These are phyloP conservation scores for Fonsecaea multimorphosa DNA, from an alignment of 2,329 filamentous ascomycete genomes.

Conservation along the genomic window DNA sequence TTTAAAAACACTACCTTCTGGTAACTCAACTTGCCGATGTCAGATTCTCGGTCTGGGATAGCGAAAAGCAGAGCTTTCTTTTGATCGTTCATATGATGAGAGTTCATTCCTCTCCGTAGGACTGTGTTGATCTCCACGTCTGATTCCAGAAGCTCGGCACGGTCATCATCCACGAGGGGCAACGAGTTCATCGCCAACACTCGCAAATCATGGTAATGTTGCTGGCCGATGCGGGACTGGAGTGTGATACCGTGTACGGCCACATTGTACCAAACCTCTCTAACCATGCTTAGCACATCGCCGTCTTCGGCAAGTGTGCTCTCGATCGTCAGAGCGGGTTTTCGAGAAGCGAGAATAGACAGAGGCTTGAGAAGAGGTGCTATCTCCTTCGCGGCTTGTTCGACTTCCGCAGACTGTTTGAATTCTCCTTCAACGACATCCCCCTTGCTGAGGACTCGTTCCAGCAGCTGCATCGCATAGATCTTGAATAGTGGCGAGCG, in stretches of 20 bases:
- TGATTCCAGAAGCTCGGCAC: conserved; percentile 88
- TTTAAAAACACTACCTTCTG: conserved; percentile 91
- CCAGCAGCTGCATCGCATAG: conserved; percentile 82
- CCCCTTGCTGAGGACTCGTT: conserved; percentile 87
- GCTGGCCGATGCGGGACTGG: conserved; percentile 73
- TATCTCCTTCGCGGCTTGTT: conserved; percentile 85
- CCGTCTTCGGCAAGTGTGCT: conserved; percentile 59
- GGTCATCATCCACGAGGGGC: conserved; percentile 84
- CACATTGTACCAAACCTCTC: conserved; percentile 98
- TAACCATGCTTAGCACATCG: conserved; percentile 73
- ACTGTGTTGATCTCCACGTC: conserved; percentile 97
- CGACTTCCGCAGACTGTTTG: conserved; percentile 76
- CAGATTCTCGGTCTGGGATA: conserved; percentile 75
- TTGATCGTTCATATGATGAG: conserved; percentile 77
- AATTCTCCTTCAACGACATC: conserved; percentile 78
- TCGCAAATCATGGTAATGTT: conserved; percentile 76
- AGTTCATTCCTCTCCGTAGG: conserved; percentile 81
- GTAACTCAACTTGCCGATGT: conserved; percentile 84
- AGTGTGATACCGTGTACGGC: conserved; percentile 89
- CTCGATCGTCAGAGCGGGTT: conserved; percentile 45
- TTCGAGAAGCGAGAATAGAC: conserved; percentile 78
- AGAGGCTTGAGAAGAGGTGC: conserved; percentile 84
- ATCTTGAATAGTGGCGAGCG: conserved; percentile 79
- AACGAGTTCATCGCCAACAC: conserved; percentile 86
- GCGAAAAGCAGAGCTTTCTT: conserved; percentile 77